Conservation (phyloP, 108 stramenopile genomes). For the Nitzschia sp. region DNA sequence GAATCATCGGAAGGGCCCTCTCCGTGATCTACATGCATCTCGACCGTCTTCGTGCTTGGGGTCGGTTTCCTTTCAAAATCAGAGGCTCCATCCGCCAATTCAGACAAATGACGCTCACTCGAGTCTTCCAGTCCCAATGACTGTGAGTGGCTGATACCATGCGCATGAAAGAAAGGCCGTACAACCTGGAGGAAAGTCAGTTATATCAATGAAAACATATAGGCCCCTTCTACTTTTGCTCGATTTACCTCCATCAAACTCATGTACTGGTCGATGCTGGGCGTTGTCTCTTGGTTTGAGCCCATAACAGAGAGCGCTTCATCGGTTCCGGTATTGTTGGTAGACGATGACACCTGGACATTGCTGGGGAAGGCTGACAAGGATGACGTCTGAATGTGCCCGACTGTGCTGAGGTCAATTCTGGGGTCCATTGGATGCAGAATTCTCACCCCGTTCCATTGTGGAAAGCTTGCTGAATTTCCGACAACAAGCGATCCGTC, state of each 20-base stretch:
- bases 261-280: conserved; percentile 33
- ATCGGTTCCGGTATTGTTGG: neutral
- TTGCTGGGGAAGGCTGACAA: neutral
- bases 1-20: neutral
- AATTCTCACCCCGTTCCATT: conserved; percentile 50
- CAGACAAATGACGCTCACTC: neutral
- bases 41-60: neutral
- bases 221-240: neutral
- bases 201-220: neutral
- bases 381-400: conserved; percentile 15
- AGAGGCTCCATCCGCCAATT: neutral
- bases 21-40: neutral
- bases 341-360: neutral
- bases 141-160: conserved; percentile 20
- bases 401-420: conserved; percentile 55
- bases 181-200: conserved; percentile 24
- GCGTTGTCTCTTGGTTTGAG: neutral
- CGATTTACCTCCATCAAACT: conserved; percentile 39
- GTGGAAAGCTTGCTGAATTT: conserved; percentile 25
- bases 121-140: neutral
- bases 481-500: neutral
- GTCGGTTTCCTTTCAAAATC: neutral
- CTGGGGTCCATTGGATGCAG: conserved; percentile 61
- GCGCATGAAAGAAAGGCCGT: conserved; percentile 32
- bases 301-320: neutral